phyloP scores from a whole-genome alignment of 1,284 basidiomycete genomes.

The Boletellus deceptivus region DNA sequence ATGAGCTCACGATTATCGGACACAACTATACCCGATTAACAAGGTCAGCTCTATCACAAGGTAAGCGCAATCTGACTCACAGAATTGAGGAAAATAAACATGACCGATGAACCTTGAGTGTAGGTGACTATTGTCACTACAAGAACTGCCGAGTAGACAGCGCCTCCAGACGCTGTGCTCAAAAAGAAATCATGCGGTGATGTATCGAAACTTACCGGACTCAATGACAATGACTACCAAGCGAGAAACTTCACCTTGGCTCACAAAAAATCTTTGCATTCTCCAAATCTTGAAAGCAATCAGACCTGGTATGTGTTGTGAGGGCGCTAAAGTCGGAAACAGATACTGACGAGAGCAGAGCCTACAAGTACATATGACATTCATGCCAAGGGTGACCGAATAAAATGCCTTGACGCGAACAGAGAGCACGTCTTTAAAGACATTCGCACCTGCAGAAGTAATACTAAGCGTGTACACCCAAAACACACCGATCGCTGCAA shows the following conservation, averaged over 20 bases:
- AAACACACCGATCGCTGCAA: slow-evolving; percentile 13
- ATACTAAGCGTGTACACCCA: slow-evolving; percentile 19
- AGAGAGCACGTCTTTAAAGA: slow-evolving; percentile 9
- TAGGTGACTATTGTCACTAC: slow-evolving; percentile 14
- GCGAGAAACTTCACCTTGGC: slow-evolving; percentile 6
- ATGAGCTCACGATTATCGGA: slow-evolving; percentile 18
- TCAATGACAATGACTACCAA: slow-evolving; percentile 13
- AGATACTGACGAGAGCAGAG: neutral
- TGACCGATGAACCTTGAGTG: slow-evolving; percentile 6
- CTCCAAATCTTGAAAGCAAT: slow-evolving; percentile 21
- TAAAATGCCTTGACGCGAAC: slow-evolving; percentile 14
- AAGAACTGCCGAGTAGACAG: slow-evolving; percentile 12
- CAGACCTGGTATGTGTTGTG: slow-evolving; percentile 6
- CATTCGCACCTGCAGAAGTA: neutral
- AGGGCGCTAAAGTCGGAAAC: neutral
- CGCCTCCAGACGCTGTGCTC: neutral
- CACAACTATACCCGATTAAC: slow-evolving; percentile 5
- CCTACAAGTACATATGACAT: slow-evolving; percentile 20
- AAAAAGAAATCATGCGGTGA: neutral
- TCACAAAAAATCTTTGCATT: slow-evolving; percentile 10
- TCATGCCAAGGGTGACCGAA: slow-evolving; percentile 18
- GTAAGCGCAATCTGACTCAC: slow-evolving; percentile 7
- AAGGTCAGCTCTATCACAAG: neutral
- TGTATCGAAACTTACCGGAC: slow-evolving; percentile 10
- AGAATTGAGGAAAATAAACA: slow-evolving; percentile 19